Conservation (phyloP, 1,139 yeast genomes). For the Scheffersomyces illinoinensis region DNA sequence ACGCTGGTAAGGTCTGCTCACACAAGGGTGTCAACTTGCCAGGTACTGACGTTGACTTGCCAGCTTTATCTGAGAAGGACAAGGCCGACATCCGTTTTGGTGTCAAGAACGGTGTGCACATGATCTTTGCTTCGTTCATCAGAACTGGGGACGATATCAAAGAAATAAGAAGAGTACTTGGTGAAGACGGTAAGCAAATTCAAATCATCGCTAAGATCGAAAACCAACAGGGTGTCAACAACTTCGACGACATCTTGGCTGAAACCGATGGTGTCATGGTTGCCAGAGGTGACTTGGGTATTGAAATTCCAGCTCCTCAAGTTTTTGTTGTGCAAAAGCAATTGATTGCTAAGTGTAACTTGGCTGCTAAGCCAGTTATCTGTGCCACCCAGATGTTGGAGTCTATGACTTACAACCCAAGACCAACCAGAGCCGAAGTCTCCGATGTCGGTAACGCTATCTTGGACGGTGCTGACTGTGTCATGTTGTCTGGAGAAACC, state of each 20-base stretch:
- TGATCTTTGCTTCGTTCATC: constrained; percentile 97
- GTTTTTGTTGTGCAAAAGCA: constrained; percentile 98
- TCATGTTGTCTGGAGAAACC: constrained; percentile 98
- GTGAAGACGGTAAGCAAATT: constrained; percentile 95
- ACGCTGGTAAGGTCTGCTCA: constrained; percentile 92
- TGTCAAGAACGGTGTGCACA: constrained; percentile 95
- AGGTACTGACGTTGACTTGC: constrained; percentile 97
- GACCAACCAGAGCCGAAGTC: constrained; percentile 99
- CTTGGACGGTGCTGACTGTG: constrained; percentile 99
- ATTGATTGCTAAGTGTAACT: constrained; percentile 97
- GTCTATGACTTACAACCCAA: constrained; percentile 99
- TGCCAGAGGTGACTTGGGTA: constrained; percentile 99
- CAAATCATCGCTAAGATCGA: constrained; percentile 97
- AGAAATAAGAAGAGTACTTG: constrained; percentile 90
- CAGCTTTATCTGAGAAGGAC: constrained; percentile 97
- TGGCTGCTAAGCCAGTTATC: constrained; percentile 99
- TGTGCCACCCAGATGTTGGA: constrained; percentile 99
- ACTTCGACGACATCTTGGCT: constrained; percentile 90
- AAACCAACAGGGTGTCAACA: constrained; percentile 99
- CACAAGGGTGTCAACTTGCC: constrained; percentile 99
- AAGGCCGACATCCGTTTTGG: constrained; percentile 88
- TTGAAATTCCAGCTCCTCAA: constrained; percentile 98
- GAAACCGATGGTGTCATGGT: constrained; percentile 99
- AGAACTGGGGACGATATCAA: constrained; percentile 89
- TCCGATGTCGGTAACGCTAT: constrained; percentile 99